Conservation (phyloP, 768 basidiomycete species). For the Wakefieldia striispora region DNA sequence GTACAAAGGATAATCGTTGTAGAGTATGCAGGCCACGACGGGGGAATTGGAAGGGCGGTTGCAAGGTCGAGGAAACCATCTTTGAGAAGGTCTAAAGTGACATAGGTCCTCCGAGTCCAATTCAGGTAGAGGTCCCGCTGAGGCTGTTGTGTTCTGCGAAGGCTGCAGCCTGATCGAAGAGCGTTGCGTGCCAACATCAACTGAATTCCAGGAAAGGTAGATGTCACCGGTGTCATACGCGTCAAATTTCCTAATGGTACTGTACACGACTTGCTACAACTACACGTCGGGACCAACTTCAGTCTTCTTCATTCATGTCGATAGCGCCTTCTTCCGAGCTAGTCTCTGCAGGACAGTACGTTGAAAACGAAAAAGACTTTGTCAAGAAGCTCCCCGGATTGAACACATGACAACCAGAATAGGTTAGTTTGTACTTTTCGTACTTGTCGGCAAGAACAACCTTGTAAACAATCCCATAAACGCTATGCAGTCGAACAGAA, state of each 20-base stretch:
- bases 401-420: slow-evolving; percentile 98
- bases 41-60: slow-evolving; percentile 68
- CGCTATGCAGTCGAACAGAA: not conserved
- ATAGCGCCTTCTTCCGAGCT: slow-evolving; percentile 79
- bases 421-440: slow-evolving; percentile 93
- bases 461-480: slow-evolving; percentile 38
- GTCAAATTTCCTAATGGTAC: too few relatives aligned
- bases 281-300: not conserved
- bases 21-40: slow-evolving; percentile 67
- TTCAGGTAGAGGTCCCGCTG: not conserved
- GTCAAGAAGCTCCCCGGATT: slow-evolving; percentile 94
- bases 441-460: slow-evolving; percentile 94
- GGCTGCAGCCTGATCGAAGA: slow-evolving; percentile 10
- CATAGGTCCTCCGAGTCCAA: slow-evolving; percentile 20
- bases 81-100: slow-evolving; percentile 36
- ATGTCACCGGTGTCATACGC: not conserved
- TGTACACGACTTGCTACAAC: too few relatives aligned
- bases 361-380: slow-evolving; percentile 80
- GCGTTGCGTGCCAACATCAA: slow-evolving; percentile 27
- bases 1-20: slow-evolving; percentile 73
- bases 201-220: not conserved
- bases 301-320: slow-evolving; percentile 40
- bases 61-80: slow-evolving; percentile 78
- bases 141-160: slow-evolving; percentile 6
- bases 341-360: slow-evolving; percentile 81